Conservation (phyloP, 345 rosid species). For the Capsella bursapastoris region DNA sequence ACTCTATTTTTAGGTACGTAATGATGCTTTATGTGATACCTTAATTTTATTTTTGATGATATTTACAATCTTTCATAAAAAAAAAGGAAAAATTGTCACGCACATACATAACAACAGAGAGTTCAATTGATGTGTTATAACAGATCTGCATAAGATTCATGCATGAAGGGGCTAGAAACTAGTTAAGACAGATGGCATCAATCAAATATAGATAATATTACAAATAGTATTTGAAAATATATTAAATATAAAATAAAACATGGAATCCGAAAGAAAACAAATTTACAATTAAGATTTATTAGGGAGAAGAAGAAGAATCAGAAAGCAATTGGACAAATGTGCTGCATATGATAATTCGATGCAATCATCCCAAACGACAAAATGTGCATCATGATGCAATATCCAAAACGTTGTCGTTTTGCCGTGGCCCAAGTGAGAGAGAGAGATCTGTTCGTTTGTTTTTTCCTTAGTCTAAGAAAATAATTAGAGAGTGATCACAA, state of each 20-base stretch:
- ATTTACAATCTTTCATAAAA: too few relatives aligned
- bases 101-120: neutral
- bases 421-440: slow-evolving; percentile 7
- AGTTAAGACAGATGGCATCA: slow-evolving; percentile 14
- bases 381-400: slow-evolving; percentile 17
- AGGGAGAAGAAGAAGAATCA: slow-evolving; percentile 25
- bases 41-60: too few relatives aligned
- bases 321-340: slow-evolving; percentile 26
- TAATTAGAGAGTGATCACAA: slow-evolving; percentile 6
- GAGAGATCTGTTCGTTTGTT: slow-evolving; percentile 37
- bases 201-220: slow-evolving; percentile 10
- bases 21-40: too few relatives aligned
- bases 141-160: slow-evolving; percentile 13
- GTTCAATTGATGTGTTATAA: slow-evolving; percentile 1
- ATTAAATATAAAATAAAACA: neutral
- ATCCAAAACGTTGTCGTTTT: slow-evolving; percentile 32
- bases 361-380: too few relatives aligned
- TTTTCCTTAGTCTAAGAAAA: slow-evolving; percentile 13
- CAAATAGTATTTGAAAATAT: neutral
- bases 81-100: neutral
- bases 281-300: neutral
- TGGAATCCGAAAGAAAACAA: neutral
- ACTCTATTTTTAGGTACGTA: too few relatives aligned
- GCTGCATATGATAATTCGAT: neutral
- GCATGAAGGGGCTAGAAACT: slow-evolving; percentile 17